Evolutionary conservation across 1,284 basidiomycete genomes (phyloP).

Genomic region (Amylostereum areolatum): DNA sequence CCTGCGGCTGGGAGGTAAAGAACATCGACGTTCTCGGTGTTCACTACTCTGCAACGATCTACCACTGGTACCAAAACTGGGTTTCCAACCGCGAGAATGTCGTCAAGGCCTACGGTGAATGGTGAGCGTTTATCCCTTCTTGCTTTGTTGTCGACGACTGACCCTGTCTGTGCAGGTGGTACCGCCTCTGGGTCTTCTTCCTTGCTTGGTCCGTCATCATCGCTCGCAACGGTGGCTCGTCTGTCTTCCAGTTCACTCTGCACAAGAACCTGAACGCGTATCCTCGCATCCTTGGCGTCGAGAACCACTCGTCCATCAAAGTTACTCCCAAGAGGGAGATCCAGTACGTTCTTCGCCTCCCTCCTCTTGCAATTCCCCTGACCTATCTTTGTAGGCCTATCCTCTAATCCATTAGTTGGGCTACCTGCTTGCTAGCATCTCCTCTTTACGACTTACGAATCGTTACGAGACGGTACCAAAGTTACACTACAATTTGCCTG

Average conservation of each 20-base stretch:
- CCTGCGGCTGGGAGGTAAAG: constrained; percentile 95
- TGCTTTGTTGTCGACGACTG: neutral
- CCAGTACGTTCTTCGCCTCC: constrained; percentile 28
- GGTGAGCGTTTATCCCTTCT: constrained; percentile 22
- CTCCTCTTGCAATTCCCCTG: neutral
- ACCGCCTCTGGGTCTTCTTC: constrained; percentile 89
- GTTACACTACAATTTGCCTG: no score
- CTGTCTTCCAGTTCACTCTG: constrained; percentile 92
- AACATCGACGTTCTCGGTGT: constrained; percentile 93
- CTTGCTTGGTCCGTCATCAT: constrained; percentile 76
- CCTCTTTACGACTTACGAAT: no score
- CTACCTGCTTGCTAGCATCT: no score
- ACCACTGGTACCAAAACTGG: constrained; percentile 97
- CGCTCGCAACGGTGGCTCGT: constrained; percentile 76
- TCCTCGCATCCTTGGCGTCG: constrained; percentile 79
- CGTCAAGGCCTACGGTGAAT: constrained; percentile 84
- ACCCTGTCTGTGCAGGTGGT: constrained; percentile 49
- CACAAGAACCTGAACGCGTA: constrained; percentile 98
- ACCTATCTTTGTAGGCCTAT: neutral
- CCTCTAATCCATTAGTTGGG: neutral
- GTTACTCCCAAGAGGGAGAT: constrained; percentile 46
- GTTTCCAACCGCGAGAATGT: constrained; percentile 86
- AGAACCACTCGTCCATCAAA: constrained; percentile 71
- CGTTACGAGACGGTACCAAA: no score
- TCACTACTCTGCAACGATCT: constrained; percentile 95